Base-by-base conservation (phyloP, 176 grass and related monocot species). In the Bothriochloa decipiens region DNA sequence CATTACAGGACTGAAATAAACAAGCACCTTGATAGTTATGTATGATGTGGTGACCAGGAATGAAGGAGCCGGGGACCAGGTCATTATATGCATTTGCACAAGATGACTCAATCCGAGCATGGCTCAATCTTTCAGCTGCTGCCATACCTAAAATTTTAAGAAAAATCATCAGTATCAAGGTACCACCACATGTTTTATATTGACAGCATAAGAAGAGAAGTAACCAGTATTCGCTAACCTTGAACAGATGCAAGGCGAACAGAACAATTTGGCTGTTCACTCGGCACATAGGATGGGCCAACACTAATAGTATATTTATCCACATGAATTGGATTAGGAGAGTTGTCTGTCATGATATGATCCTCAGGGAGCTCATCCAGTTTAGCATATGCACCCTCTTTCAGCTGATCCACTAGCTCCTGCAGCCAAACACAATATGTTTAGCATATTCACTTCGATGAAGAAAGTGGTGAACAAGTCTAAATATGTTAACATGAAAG, bases 391-490 rank as follows among this genome's bases (percentile, higher is more conserved):
- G 72, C 72, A 0, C 0, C 23, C 26, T 52, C 4, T 74, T 11
- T 73, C 39, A 83, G 29, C 25, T 63, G 13, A 32, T 73, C 55
- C 81, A 63, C 69, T 23, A 15, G 8, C 9, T 3, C 1, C 81
- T 83, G 81, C 23, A 82, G 16, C n/a, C 35, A 82, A 61, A 72
- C 26, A 82, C n/a, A 43, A 5, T 61, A 32, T 47, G 45, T 47
- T 47, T 47, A 47, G 45, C n/a, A 26, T 26, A 26, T 11, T 61
- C n/a, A 61, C 58, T 61, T 61, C 9, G 3, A 61, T 61, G n/a
- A 23, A 61, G 22, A 11, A 61, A 23, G 17, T 23, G 3, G 20
- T 1, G 0, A 61, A 3, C 20, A 9, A 61, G 57, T 61, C 55
- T 57, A 22, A 22, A 58, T 58, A 58, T 58, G 16, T n/a, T 58